Conservation (phyloP, 2,329 filamentous ascomycete genomes). For the Mollisia scopiformis region DNA sequence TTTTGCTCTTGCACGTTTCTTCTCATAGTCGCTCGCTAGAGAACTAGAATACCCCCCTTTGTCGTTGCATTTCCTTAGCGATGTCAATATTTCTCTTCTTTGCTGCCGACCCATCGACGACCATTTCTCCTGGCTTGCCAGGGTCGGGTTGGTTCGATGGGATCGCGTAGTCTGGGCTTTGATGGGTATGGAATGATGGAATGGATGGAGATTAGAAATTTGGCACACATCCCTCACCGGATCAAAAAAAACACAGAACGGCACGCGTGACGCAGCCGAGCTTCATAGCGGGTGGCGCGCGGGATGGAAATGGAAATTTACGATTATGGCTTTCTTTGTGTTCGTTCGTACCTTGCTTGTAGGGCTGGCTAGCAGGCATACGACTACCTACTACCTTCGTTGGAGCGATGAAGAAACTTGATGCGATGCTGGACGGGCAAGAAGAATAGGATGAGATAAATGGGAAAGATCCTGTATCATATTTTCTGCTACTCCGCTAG, state of each 20-base stretch:
- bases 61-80: slow-evolving; percentile 15
- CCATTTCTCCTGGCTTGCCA: neutral
- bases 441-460: neutral
- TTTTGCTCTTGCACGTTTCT: slow-evolving; percentile 15
- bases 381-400: neutral
- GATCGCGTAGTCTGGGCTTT: neutral
- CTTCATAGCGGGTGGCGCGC: neutral
- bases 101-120: neutral
- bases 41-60: slow-evolving; percentile 28
- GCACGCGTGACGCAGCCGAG: neutral
- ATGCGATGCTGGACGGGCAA: too few species aligned
- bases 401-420: neutral
- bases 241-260: slow-evolving; percentile 3
- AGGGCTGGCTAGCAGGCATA: neutral
- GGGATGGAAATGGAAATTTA: neutral
- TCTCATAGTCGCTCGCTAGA: slow-evolving; percentile 23
- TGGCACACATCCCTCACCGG: slow-evolving; percentile 2
- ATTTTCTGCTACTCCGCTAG: neutral
- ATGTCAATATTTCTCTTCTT: slow-evolving; percentile 25
- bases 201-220: slow-evolving; percentile 1
- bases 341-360: neutral
- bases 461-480: slow-evolving; percentile 6
- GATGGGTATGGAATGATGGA: slow-evolving; percentile 2
- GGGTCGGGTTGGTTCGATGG: neutral
- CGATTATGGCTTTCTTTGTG: slow-evolving; percentile 2